These are phyloP conservation scores for Emiliania huxleyi DNA, from an alignment of 78 protist species.

Conservation along the genomic window DNA sequence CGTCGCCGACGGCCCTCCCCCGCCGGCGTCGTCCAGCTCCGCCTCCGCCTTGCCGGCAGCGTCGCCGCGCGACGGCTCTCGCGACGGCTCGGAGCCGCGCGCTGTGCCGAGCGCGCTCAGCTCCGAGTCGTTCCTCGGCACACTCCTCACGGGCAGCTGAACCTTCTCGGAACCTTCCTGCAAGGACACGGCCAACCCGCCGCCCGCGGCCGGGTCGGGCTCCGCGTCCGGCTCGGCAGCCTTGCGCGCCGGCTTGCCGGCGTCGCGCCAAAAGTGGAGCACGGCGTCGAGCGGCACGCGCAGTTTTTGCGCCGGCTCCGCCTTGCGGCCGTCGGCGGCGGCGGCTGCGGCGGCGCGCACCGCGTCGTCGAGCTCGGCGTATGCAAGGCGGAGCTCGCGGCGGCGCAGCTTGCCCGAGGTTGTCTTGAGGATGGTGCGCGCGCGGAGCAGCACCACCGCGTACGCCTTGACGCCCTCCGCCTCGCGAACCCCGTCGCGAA, in stretches of 20 bases:
- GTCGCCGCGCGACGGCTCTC: too few relatives aligned
- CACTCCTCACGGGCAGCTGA: too few relatives aligned
- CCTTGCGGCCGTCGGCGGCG: not conserved
- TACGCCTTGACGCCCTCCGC: not conserved
- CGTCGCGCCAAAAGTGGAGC: not conserved
- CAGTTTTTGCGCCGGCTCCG: not conserved
- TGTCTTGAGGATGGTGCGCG: not conserved
- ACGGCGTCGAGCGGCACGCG: not conserved
- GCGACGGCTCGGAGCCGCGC: too few relatives aligned
- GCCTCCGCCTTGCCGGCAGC: too few relatives aligned
- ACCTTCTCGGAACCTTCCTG: too few relatives aligned
- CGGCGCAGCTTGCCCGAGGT: not conserved
- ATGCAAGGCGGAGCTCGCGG: not conserved
- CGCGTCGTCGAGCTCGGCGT: not conserved
- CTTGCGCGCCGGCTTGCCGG: not conserved
- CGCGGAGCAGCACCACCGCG: not conserved
- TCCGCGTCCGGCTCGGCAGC: too few relatives aligned
- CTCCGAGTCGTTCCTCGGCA: too few relatives aligned
- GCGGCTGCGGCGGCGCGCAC: not conserved
- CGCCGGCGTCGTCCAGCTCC: too few relatives aligned
- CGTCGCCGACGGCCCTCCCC: too few relatives aligned
- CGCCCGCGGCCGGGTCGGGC: too few relatives aligned
- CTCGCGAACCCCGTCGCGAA: not conserved
- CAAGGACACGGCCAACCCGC: too few relatives aligned
- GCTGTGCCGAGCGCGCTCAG: too few relatives aligned